phyloP scores from a whole-genome alignment of 495 filamentous ascomycete genomes.

The Terfezia boudieri region DNA sequence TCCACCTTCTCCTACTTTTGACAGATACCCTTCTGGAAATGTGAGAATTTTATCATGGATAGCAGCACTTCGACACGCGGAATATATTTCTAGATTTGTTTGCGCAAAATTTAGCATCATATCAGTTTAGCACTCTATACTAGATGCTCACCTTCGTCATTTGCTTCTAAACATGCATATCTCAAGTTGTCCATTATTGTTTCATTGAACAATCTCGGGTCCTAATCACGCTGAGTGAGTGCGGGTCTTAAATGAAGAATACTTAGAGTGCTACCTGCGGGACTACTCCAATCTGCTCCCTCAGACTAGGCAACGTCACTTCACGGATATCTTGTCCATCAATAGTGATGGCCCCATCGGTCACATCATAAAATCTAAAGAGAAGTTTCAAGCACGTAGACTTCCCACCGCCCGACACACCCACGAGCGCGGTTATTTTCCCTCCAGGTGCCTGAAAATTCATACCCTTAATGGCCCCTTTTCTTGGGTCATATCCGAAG shows the following conservation, averaged over 20 bases:
- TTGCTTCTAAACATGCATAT: conserved; percentile 39
- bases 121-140: neutral
- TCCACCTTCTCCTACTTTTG: conserved; percentile 24
- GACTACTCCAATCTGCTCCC: conserved; percentile 47
- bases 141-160: conserved; percentile 23
- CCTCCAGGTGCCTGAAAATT: conserved; percentile 37
- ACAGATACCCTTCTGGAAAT: conserved; percentile 36
- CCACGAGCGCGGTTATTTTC: conserved; percentile 52
- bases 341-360: conserved; percentile 39
- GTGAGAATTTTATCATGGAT: conserved; percentile 46
- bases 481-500: conserved; percentile 50
- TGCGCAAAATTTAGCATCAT: neutral
- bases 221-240: conserved; percentile 16
- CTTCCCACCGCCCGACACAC: conserved; percentile 53
- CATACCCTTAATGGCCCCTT: conserved; percentile 40
- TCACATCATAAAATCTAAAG: conserved; percentile 47
- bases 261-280: conserved; percentile 25
- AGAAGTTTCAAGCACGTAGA: conserved; percentile 55
- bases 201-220: conserved; percentile 46
- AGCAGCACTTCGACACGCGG: conserved; percentile 45
- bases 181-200: conserved; percentile 53
- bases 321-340: conserved; percentile 53
- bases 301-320: conserved; percentile 41
- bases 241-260: neutral
- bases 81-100: conserved; percentile 31